Evolutionary conservation across 495 filamentous ascomycete genomes (phyloP).

Genomic region (Penicillium samsonianum): DNA sequence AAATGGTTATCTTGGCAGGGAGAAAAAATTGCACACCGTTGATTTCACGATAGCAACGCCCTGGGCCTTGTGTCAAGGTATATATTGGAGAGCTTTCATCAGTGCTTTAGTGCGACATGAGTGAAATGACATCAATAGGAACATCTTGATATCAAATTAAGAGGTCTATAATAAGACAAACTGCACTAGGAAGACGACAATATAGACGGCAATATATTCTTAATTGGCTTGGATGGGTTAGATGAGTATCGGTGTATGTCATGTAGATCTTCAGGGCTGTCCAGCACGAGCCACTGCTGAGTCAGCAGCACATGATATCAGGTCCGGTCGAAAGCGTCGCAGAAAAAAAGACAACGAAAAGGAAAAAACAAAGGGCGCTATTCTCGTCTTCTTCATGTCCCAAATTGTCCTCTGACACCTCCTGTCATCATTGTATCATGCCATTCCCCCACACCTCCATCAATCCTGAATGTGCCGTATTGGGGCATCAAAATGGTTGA

Average conservation of each 20-base stretch:
- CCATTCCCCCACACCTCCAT: conserved; percentile 4
- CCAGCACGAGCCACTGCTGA: conserved; percentile 25
- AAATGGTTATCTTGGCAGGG: too few species aligned
- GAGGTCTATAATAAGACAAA: neutral
- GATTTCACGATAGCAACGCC: too few species aligned
- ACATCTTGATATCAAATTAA: neutral
- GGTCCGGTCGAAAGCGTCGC: conserved; percentile 32
- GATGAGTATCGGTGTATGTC: neutral
- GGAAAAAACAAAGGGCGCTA: conserved; percentile 27
- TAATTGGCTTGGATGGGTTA: neutral
- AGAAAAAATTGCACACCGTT: too few species aligned
- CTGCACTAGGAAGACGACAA: neutral
- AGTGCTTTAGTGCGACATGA: neutral
- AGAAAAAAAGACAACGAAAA: conserved; percentile 39
- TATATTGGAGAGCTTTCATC: neutral
- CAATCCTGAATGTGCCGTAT: conserved; percentile 4
- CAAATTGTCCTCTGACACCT: conserved; percentile 32
- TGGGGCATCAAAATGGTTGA: conserved; percentile 1
- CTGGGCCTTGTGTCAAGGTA: too few species aligned
- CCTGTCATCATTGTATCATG: conserved; percentile 23
- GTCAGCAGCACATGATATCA: conserved; percentile 47
- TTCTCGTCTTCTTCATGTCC: conserved; percentile 23
- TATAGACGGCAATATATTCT: neutral
- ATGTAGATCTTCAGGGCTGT: neutral
- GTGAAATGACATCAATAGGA: neutral